Base-by-base conservation (phyloP, 805 yeast species). In the Candida broadrunensis region DNA sequence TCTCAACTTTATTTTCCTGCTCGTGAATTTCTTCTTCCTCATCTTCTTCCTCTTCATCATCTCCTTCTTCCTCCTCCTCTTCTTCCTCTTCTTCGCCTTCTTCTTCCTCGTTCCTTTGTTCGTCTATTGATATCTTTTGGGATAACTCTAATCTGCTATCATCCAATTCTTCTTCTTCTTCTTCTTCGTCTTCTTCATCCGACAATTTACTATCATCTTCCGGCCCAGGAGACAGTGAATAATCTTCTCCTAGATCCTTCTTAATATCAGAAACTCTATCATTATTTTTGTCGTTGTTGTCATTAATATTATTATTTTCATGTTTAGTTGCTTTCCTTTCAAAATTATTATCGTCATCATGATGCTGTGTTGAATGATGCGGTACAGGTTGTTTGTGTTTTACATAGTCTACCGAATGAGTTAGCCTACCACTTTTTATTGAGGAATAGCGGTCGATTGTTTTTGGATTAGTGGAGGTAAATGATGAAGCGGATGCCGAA, bases 151-250 rank as follows among this genome's bases (percentile, higher is more conserved):
- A 25, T 7, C 33, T 40, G 8, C 35, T 30, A 24, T 39, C 45
- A 14, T 60, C 65, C 1, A 61, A 67, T 8, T 47, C 63, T 11
- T 54, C 61, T 7, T 54, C 63, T 17, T 57, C 63, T 2, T 58
- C 36, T 13, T 15, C 32, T 6, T 38, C 38, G 8, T 37, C 35
- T 16, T 44, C 44, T 26, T 40, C 43, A 19, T 39, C 37, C 12
- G 37, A 36, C 12, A 36, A 20, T 31, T 36, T 32, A 14, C 27
- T 25, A 5, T 33, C 35, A 29, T 42, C 38, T 5, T 43, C 46
- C 30, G 26, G 33, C 6, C 26, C 41, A 17, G 27, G 33, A 13
- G 29, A 13, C 8, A 38, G 43, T 8, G 47, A 44, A 38, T 37
- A 40, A 21, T 31, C 36, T 26, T 44, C 45, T 20, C 36, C 19